Base-by-base conservation (phyloP, 208 protist genomes). In the Zelonia costaricensis region DNA sequence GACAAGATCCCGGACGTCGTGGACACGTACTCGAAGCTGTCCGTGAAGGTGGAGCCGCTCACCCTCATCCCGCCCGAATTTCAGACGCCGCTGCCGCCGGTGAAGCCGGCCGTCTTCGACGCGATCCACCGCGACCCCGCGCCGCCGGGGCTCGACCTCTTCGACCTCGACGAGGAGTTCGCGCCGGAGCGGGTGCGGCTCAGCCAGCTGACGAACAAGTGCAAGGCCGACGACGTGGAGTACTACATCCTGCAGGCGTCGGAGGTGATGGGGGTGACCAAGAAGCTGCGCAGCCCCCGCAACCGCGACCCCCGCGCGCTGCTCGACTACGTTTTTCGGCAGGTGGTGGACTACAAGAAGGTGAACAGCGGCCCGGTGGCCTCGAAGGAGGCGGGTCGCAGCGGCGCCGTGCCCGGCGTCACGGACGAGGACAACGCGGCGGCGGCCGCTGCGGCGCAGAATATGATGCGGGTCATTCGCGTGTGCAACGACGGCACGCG, bases 81-180 rank as follows among this genome's bases (percentile, higher is more conserved):
- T 59, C 83, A 98, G 69, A 92, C 90, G 0, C 97, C 97, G 13
- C 79, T 98, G 45, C 97, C 97, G 22, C 91, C 95, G 25, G 82
- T 98, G 20, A 94, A 94, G 70, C 96, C 96, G 0, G 96, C 97
- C 0, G 91, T 96, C 3, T 98, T 98, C 63, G 91, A 88, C 30
- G 92, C 95, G 1, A 95, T 94, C n/a, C 82, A 98, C 65, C 76
- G 92, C 47, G 96, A 98, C 69, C 87, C 88, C 1, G 59, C 80
- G 18, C 82, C 84, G 9, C 97, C 97, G 1, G 92, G 93, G 1
- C 83, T 99, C 27, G 97, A 99, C 55, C 82, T 98, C 42, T 99
- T 98, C 73, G 97, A 99, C 74, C 80, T 99, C 6, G 97, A 99
- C 62, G 94, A 98, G 55, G 84, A 98, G 67, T 99, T 99, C 71